phyloP scores from a whole-genome alignment of 1,139 yeast genomes.

The Candida sp. region DNA sequence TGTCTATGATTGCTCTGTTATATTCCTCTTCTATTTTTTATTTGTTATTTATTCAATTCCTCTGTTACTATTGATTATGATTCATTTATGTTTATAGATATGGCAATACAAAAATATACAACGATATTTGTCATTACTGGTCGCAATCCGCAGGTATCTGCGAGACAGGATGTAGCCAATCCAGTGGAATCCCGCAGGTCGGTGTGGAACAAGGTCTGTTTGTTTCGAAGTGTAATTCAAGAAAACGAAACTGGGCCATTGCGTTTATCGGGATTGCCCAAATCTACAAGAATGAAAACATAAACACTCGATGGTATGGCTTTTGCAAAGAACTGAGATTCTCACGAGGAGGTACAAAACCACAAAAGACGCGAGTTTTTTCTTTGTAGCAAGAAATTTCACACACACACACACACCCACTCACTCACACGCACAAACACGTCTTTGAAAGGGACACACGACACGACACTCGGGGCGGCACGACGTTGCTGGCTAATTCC shows the following conservation, averaged over 20 bases:
- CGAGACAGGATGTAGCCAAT: background rate
- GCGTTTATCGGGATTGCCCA: slow-evolving; percentile 2
- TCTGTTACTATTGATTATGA: background rate
- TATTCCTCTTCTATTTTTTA: background rate
- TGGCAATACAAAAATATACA: slow-evolving; percentile 3
- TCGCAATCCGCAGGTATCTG: background rate
- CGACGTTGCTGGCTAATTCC: background rate
- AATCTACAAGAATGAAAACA: background rate
- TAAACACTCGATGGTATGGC: background rate
- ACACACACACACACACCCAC: background rate
- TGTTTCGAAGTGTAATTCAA: background rate
- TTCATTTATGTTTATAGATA: slow-evolving; percentile 3
- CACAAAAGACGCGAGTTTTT: background rate
- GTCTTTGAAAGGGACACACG: slow-evolving; percentile 2
- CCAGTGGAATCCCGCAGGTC: slow-evolving; percentile 2
- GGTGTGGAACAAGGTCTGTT: background rate
- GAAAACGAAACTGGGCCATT: background rate
- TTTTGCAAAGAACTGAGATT: background rate
- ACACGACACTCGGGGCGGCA: background rate
- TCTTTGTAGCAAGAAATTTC: background rate
- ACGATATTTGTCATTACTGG: background rate
- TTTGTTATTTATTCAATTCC: background rate
- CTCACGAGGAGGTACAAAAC: background rate
- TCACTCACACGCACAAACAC: background rate
- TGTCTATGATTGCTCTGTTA: background rate